A percentile compares a stretch with the other conserved stretches of the same genome.
Conservation (phyloP, 1,284 basidiomycete species). For the Leccinum subrobustum region DNA sequence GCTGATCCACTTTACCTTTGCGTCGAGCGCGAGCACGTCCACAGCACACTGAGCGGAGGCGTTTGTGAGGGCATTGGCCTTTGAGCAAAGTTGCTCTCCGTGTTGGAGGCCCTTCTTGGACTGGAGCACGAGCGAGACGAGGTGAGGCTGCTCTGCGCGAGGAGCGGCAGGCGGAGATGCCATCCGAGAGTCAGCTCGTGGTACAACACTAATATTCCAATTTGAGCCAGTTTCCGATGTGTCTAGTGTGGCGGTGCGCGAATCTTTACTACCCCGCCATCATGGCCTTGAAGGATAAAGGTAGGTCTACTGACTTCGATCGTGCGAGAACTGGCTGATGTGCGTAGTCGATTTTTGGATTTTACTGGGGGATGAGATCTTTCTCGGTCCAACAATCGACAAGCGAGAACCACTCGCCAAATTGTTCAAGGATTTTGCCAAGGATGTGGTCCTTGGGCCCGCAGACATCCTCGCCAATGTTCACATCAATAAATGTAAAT, state of each 20-base stretch:
- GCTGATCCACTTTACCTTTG: constrained; percentile 72
- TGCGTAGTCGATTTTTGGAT: not conserved
- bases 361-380: not conserved
- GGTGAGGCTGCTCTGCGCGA: constrained; percentile 45
- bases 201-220: not conserved
- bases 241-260: too few relatives aligned
- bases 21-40: constrained; percentile 72
- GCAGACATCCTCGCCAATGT: not conserved
- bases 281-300: not conserved
- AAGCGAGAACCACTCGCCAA: not conserved
- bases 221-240: not conserved
- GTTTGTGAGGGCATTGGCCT: constrained; percentile 57
- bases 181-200: not conserved
- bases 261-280: too few relatives aligned
- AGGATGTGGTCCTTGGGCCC: not conserved
- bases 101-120: constrained; percentile 78
- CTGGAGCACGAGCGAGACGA: constrained; percentile 72
- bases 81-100: constrained; percentile 68
- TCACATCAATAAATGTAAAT: not conserved
- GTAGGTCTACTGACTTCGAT: not conserved
- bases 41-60: constrained; percentile 61
- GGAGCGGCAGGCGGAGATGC: constrained; percentile 4
- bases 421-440: not conserved
- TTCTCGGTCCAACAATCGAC: not conserved
- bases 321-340: not conserved